These are phyloP conservation scores for Favolaschia claudopus DNA, from an alignment of 768 basidiomycete genomes.

Conservation along the genomic window DNA sequence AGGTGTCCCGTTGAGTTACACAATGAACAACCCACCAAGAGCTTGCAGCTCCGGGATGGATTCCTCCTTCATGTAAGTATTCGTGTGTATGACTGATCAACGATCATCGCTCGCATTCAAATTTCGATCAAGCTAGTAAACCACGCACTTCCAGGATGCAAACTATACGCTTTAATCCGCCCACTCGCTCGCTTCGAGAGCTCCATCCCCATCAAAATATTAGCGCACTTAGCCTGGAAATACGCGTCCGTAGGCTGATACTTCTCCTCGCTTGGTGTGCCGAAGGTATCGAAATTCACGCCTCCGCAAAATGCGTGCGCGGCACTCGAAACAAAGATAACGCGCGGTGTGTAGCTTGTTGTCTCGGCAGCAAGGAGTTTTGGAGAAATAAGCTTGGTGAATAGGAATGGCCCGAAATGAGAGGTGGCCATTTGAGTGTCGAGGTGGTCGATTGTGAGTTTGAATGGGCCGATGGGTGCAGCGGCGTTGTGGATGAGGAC, in stretches of 20 bases:
- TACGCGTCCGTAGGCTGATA: background rate
- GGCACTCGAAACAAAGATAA: background rate
- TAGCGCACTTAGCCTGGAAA: background rate
- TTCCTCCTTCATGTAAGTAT: background rate
- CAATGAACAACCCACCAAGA: background rate
- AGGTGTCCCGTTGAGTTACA: no score
- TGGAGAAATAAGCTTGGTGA: background rate
- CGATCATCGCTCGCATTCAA: background rate
- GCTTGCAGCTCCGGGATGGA: background rate
- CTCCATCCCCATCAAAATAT: background rate
- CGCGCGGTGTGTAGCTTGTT: no score
- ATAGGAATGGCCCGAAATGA: background rate
- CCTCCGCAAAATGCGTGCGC: background rate
- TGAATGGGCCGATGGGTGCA: no score
- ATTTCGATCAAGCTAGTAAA: background rate
- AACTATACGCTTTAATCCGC: background rate
- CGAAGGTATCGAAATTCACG: background rate
- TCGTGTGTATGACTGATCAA: background rate
- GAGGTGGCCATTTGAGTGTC: no score
- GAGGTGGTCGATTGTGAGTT: no score
- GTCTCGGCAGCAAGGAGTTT: background rate
- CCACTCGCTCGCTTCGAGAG: background rate
- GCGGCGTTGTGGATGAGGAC: background rate
- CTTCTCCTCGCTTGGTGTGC: background rate
- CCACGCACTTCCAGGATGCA: constrained; percentile 1